Evolutionary conservation across 768 basidiomycete genomes (phyloP).

Genomic region (Serendipita sp.): DNA sequence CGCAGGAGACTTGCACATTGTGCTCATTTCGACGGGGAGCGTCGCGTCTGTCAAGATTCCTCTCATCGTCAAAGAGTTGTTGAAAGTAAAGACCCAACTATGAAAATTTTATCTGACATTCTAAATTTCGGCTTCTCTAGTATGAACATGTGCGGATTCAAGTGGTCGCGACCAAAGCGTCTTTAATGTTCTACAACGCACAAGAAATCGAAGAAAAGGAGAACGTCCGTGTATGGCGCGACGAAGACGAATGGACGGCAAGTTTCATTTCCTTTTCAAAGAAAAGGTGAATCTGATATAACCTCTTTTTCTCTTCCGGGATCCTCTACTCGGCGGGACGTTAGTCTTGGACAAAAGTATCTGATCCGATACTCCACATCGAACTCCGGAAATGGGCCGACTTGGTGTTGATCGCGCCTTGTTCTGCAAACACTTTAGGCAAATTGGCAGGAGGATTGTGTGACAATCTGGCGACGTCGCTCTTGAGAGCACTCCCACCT

Average conservation of each 20-base stretch:
- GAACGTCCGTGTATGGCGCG: constrained; percentile 64
- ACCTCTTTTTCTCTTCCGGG: not conserved
- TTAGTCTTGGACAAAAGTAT: constrained; percentile 57
- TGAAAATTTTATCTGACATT: not conserved
- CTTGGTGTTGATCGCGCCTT: constrained; percentile 84
- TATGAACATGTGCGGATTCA: constrained; percentile 60
- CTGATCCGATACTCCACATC: constrained; percentile 90
- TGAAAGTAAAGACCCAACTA: constrained; percentile 31
- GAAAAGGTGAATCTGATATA: not conserved
- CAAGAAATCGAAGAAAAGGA: constrained; percentile 28
- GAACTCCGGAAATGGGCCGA: constrained; percentile 92
- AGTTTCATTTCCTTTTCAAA: constrained; percentile 15
- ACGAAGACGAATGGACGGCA: constrained; percentile 88
- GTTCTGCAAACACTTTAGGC: constrained; percentile 89
- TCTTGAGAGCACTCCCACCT: not conserved
- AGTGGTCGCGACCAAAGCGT: constrained; percentile 64
- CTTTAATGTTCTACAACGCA: constrained; percentile 58
- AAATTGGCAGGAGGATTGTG: constrained; percentile 82
- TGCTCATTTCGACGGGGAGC: constrained; percentile 83
- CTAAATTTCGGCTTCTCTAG: constrained; percentile 23
- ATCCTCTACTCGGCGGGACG: not conserved
- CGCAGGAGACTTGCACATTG: constrained; percentile 29
- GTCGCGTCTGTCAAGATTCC: constrained; percentile 91
- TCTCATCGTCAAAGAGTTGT: constrained; percentile 64
- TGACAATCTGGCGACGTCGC: constrained; percentile 70